phyloP scores from a whole-genome alignment of 805 yeast genomes.

The Candida berthetii region DNA sequence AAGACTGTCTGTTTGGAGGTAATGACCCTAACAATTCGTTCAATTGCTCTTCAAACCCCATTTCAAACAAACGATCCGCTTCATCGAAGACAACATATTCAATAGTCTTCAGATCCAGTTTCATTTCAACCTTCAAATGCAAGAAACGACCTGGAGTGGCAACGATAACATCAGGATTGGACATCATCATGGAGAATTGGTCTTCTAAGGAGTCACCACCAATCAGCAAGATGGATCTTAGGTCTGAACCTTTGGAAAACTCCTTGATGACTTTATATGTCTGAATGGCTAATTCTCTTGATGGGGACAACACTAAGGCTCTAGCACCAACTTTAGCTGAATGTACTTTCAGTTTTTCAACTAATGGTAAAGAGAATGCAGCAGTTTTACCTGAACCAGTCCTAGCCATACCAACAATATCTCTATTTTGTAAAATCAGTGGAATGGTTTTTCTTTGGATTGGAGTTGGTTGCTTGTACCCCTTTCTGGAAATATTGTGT shows the following conservation, averaged over 20 bases:
- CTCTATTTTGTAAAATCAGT: constrained; percentile 76
- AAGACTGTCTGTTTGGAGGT: constrained; percentile 79
- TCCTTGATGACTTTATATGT: constrained; percentile 87
- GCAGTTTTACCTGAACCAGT: constrained; percentile 99
- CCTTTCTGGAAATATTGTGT: constrained; percentile 71
- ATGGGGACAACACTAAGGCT: constrained; percentile 86
- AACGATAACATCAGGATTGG: constrained; percentile 88
- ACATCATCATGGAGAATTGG: constrained; percentile 88
- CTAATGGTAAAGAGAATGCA: constrained; percentile 86
- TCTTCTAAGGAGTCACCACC: constrained; percentile 99
- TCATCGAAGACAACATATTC: constrained; percentile 95
- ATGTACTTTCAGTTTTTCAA: constrained; percentile 79
- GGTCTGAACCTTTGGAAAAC: constrained; percentile 76
- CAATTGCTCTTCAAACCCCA: constrained; percentile 93
- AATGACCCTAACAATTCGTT: constrained; percentile 82
- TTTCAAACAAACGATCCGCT: constrained; percentile 93
- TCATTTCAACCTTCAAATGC: constrained; percentile 96
- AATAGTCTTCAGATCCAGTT: constrained; percentile 70
- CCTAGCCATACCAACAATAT: constrained; percentile 99
- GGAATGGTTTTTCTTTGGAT: constrained; percentile 97
- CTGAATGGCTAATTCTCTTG: constrained; percentile 94
- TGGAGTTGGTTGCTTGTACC: constrained; percentile 94
- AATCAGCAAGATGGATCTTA: constrained; percentile 73
- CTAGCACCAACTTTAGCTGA: constrained; percentile 85
- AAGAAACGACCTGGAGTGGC: constrained; percentile 98